Percentiles rank a stretch among this genome's conserved stretches.
Evolutionary conservation across 2,329 filamentous ascomycete genomes (phyloP).

Genomic region (Neopestalotiopsis rosae): DNA sequence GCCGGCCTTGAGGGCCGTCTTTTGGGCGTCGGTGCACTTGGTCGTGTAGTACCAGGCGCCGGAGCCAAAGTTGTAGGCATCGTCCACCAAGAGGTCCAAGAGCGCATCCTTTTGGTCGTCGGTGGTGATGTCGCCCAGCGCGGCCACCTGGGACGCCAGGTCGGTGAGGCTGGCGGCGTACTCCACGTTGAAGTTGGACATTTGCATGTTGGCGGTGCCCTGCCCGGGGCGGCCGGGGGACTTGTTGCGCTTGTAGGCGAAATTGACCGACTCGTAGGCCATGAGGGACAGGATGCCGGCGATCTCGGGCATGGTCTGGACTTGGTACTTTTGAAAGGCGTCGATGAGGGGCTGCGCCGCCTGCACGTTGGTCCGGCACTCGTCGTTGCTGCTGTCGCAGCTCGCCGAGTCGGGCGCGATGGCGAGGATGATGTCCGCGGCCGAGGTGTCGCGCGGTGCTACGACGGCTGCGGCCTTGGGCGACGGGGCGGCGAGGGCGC

Average conservation of each 20-base stretch:
- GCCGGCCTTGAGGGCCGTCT: constrained; percentile 38
- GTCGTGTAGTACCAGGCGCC: constrained; percentile 57
- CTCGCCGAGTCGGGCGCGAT: constrained; percentile 63
- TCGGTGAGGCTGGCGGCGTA: constrained; percentile 53
- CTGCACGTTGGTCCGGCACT: constrained; percentile 70
- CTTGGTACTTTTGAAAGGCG: constrained; percentile 61
- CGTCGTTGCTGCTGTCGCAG: constrained; percentile 55
- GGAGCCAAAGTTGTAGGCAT: constrained; percentile 60
- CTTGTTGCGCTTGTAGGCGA: constrained; percentile 75
- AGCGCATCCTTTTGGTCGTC: constrained; percentile 44
- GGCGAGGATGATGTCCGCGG: constrained; percentile 43
- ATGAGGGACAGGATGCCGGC: constrained; percentile 75
- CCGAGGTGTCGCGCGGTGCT: background rate
- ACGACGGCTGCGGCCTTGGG: background rate
- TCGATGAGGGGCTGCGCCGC: constrained; percentile 62
- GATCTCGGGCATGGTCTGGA: constrained; percentile 61
- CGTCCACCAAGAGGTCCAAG: constrained; percentile 49
- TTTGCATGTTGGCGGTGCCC: constrained; percentile 68
- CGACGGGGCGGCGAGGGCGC: constrained; percentile 17
- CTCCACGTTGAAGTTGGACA: constrained; percentile 46
- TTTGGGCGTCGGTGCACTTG: constrained; percentile 45
- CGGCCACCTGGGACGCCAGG: constrained; percentile 38
- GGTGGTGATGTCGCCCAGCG: constrained; percentile 31
- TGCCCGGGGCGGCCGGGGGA: constrained; percentile 66
- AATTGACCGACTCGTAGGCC: constrained; percentile 72